A percentile compares a stretch with the other conserved stretches of the same genome.
These are phyloP conservation scores for Neurospora sp. DNA, from an alignment of 495 filamentous ascomycete genomes.

Conservation along the genomic window DNA sequence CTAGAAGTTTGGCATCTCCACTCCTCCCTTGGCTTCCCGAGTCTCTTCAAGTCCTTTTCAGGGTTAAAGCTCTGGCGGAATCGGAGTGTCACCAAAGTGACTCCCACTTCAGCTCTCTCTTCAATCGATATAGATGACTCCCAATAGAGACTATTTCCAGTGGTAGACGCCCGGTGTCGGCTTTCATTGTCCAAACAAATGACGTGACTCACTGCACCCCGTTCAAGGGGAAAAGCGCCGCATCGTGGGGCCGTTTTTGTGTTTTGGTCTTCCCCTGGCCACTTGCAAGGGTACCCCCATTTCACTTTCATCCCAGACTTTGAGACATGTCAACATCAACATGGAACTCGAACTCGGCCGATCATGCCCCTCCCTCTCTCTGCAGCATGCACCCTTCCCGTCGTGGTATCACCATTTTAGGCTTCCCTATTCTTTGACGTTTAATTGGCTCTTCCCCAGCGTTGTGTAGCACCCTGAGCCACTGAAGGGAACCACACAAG, in stretches of 20 bases:
- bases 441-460: neutral
- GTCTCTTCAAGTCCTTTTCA: constrained; percentile 2
- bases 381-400: neutral
- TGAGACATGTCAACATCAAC: neutral
- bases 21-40: neutral
- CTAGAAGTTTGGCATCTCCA: neutral
- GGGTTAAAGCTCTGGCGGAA: neutral
- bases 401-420: neutral
- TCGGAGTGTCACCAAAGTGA: no score
- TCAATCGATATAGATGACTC: neutral
- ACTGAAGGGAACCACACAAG: neutral
- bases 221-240: constrained; percentile 8
- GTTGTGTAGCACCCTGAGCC: neutral
- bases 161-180: constrained; percentile 6
- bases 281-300: neutral
- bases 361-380: neutral
- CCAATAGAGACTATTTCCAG: neutral
- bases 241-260: constrained; percentile 8
- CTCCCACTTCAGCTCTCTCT: no score
- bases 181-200: constrained; percentile 1
- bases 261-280: neutral
- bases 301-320: neutral
- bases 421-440: neutral
- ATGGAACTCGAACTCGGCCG: neutral
- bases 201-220: constrained; percentile 10